Percentiles rank a stretch among this genome's conserved stretches.
These are phyloP conservation scores for Neocucurbitaria cava DNA, from an alignment of 2,329 filamentous ascomycete species.

Conservation along the genomic window DNA sequence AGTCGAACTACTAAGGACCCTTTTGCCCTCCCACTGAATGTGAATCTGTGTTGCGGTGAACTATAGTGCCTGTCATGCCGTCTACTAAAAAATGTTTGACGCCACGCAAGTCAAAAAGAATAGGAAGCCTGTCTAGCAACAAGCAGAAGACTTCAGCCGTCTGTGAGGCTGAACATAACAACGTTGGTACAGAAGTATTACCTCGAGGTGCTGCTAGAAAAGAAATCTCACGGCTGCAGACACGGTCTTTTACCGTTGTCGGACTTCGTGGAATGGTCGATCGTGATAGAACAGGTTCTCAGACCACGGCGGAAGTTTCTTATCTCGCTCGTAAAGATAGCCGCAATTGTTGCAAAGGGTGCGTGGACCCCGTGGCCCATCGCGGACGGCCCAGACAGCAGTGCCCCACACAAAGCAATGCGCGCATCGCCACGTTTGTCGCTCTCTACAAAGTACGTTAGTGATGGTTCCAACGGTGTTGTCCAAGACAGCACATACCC, in stretches of 20 bases:
- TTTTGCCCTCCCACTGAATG: neutral
- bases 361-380: slow-evolving; percentile 84
- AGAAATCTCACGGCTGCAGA: neutral
- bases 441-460: slow-evolving; percentile 62
- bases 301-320: slow-evolving; percentile 79
- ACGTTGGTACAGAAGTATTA: neutral
- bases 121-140: neutral
- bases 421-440: slow-evolving; percentile 82
- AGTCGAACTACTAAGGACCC: neutral
- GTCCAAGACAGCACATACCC: slow-evolving; percentile 35
- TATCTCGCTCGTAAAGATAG: slow-evolving; percentile 85
- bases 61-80: neutral
- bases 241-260: slow-evolving; percentile 16
- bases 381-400: slow-evolving; percentile 92
- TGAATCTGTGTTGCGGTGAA: neutral
- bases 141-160: neutral
- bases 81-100: slow-evolving; percentile 11
- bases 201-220: neutral
- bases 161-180: neutral
- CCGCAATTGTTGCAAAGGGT: slow-evolving; percentile 94
- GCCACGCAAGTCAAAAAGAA: slow-evolving; percentile 27
- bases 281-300: slow-evolving; percentile 69
- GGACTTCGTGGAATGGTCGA: slow-evolving; percentile 38
- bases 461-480: slow-evolving; percentile 6
- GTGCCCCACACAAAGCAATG: slow-evolving; percentile 90